Evolutionary conservation across 257 asterid species (phyloP).

Genomic region (Solanum clarkiae): DNA sequence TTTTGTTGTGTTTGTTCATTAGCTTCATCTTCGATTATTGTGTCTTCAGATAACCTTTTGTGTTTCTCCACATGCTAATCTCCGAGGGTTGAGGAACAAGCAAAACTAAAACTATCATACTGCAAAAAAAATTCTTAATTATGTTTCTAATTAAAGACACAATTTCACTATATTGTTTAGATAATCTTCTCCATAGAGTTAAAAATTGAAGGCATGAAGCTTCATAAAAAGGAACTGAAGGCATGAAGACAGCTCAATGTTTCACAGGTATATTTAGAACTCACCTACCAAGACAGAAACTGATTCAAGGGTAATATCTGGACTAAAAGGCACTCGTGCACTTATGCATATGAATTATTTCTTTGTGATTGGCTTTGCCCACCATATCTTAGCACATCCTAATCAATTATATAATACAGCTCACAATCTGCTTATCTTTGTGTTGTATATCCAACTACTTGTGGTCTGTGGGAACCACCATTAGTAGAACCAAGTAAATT

Average conservation of each 20-base stretch:
- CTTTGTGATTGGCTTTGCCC: background rate
- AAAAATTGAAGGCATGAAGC: background rate
- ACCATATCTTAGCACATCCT: background rate
- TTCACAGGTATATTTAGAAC: background rate
- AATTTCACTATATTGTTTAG: background rate
- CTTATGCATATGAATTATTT: background rate
- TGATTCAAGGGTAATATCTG: background rate
- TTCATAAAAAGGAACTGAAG: background rate
- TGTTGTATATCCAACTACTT: background rate
- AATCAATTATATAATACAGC: background rate
- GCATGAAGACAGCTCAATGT: background rate
- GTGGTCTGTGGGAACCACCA: background rate
- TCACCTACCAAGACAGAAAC: background rate
- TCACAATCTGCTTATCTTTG: background rate
- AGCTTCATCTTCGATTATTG: background rate
- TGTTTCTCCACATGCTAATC: constrained; percentile 12
- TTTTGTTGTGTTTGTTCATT: background rate
- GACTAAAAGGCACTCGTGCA: background rate
- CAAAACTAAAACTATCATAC: constrained; percentile 4
- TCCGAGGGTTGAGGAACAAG: constrained; percentile 7
- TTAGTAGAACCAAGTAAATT: background rate
- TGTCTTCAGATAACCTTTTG: constrained; percentile 1
- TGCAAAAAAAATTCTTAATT: background rate
- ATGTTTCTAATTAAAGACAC: background rate
- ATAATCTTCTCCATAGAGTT: background rate